Conservation (phyloP, 148 eudicot species). For the Amaranthus cruentus region DNA sequence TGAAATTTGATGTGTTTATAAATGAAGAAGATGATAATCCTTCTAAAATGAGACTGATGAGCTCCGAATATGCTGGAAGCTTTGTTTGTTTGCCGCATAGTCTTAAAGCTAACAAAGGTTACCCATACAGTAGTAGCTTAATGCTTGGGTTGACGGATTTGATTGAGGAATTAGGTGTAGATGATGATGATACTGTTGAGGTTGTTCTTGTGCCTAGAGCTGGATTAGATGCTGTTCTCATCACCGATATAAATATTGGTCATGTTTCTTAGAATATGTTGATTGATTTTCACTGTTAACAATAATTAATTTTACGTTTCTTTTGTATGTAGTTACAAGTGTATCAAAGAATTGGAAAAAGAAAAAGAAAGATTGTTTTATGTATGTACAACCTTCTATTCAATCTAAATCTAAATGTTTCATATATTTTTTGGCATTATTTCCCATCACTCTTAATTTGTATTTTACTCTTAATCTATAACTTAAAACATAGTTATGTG, state of each 20-base stretch:
- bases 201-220: constrained; percentile 53
- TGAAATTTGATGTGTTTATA: constrained; percentile 58
- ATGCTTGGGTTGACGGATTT: constrained; percentile 52
- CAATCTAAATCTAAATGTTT: too few relatives aligned
- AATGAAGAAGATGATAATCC: constrained; percentile 50
- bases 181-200: constrained; percentile 52
- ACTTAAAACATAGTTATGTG: too few relatives aligned
- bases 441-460: too few relatives aligned
- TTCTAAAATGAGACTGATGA: constrained; percentile 25
- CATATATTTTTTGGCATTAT: too few relatives aligned
- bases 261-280: constrained; percentile 18
- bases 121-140: constrained; percentile 32
- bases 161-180: constrained; percentile 56
- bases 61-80: constrained; percentile 64
- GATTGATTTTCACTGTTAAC: too few relatives aligned
- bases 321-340: too few relatives aligned
- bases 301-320: too few relatives aligned
- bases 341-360: too few relatives aligned
- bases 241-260: constrained; percentile 46
- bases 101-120: constrained; percentile 29
- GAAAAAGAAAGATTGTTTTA: too few relatives aligned
- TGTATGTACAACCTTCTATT: too few relatives aligned
- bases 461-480: too few relatives aligned
- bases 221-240: constrained; percentile 30
- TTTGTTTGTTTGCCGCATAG: constrained; percentile 58